Evolutionary conservation across 1,139 yeast genomes (phyloP).

Genomic region (Taiozyma sp.): DNA sequence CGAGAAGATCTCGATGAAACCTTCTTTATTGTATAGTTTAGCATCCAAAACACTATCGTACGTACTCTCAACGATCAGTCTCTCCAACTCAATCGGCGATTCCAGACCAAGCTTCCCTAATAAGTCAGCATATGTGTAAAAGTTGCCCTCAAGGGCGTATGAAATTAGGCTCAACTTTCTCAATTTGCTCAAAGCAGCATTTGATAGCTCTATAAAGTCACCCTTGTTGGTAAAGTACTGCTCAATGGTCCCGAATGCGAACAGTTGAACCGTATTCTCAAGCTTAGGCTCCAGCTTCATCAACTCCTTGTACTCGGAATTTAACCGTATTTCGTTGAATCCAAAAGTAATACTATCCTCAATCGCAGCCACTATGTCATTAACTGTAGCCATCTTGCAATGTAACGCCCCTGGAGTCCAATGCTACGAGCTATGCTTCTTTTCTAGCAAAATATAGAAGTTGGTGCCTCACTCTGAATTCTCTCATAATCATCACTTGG

Average conservation of each 20-base stretch:
- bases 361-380: not conserved
- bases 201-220: constrained; percentile 15
- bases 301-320: not conserved
- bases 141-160: constrained; percentile 15
- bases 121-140: constrained; percentile 11
- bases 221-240: constrained; percentile 19
- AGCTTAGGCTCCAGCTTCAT: constrained; percentile 9
- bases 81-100: constrained; percentile 14
- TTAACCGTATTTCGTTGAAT: constrained; percentile 17
- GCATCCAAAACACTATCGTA: constrained; percentile 16
- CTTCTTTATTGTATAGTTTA: constrained; percentile 14
- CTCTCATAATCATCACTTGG: not conserved
- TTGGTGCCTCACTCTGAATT: not conserved
- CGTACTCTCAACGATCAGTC: constrained; percentile 19
- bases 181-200: constrained; percentile 23
- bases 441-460: not conserved
- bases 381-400: not conserved
- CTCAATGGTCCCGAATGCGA: constrained; percentile 26
- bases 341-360: constrained; percentile 18
- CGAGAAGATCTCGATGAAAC: constrained; percentile 19
- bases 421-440: not conserved
- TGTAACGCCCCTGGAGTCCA: not conserved
- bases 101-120: constrained; percentile 8
- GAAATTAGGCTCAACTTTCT: constrained; percentile 27
- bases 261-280: constrained; percentile 25